These are phyloP conservation scores for Penicillium sp. DNA, from an alignment of 2,329 filamentous ascomycete species.

Conservation along the genomic window DNA sequence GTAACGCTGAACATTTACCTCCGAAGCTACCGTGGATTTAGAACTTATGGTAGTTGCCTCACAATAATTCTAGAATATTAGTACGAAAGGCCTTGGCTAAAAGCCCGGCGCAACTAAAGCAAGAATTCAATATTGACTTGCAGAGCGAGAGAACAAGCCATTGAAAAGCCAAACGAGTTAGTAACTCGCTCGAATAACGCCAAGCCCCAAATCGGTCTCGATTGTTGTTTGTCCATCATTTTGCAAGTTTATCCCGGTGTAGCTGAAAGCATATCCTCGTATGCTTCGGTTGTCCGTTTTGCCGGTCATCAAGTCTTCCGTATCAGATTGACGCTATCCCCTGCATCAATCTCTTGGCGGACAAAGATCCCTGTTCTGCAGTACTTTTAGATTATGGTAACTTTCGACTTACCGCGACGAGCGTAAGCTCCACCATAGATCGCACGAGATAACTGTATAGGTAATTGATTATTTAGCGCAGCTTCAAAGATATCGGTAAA, in stretches of 20 bases:
- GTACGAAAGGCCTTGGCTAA: too few species aligned
- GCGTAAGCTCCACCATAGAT: neutral
- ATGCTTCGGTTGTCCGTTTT: slow-evolving; percentile 1
- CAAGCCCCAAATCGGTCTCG: neutral
- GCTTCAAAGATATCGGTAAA: neutral
- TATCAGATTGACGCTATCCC: slow-evolving; percentile 2
- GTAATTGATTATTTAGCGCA: neutral
- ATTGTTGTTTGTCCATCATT: neutral
- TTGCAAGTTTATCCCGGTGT: neutral
- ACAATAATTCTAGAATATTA: too few species aligned
- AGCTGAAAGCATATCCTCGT: neutral
- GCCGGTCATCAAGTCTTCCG: neutral
- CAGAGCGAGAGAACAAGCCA: too few species aligned
- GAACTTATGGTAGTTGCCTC: too few species aligned
- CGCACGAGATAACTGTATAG: neutral
- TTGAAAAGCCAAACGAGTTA: too few species aligned
- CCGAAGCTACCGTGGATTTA: too few species aligned
- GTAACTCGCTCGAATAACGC: neutral
- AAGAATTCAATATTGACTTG: too few species aligned
- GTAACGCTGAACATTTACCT: too few species aligned
- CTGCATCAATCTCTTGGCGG: slow-evolving; percentile 1
- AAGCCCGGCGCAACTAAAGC: too few species aligned
- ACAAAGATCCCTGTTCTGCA: neutral
- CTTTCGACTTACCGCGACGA: neutral
- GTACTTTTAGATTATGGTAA: neutral